Evolutionary conservation across 371 early-diverging fungal genomes (phyloP).

Genomic region (Mucor lusitanicus): DNA sequence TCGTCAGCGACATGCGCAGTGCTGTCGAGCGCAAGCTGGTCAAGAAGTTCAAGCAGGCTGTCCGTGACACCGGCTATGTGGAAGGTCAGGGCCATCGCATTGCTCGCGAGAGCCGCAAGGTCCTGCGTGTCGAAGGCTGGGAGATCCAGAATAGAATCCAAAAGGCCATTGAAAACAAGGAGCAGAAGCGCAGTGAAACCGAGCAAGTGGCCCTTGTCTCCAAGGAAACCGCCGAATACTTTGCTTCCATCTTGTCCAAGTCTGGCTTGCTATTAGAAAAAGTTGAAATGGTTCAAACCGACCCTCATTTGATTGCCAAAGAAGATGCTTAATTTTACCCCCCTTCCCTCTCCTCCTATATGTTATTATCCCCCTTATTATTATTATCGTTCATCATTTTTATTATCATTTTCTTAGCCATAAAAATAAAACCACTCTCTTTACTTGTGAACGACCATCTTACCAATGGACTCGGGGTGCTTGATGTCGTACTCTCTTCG

Average conservation of each 20-base stretch:
- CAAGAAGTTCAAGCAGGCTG: conserved; percentile 71
- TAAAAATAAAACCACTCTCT: not conserved
- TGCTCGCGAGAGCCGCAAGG: conserved; percentile 71
- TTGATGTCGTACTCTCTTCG: conserved; percentile 78
- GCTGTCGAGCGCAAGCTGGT: conserved; percentile 82
- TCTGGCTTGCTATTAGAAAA: conserved; percentile 42
- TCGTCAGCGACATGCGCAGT: conserved; percentile 82
- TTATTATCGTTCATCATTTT: not conserved
- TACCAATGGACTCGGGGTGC: conserved; percentile 61
- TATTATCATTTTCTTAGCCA: not conserved
- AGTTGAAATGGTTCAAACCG: conserved; percentile 37
- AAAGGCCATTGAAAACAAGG: conserved; percentile 76
- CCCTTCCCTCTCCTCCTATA: not conserved
- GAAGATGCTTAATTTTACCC: conserved; percentile 1
- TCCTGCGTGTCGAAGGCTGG: conserved; percentile 82
- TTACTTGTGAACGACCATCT: conserved; percentile 64
- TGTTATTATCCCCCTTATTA: not conserved
- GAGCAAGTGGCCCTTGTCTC: conserved; percentile 56
- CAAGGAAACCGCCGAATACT: conserved; percentile 71
- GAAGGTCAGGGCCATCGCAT: conserved; percentile 74
- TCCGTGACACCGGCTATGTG: conserved; percentile 66
- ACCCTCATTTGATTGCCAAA: conserved; percentile 12
- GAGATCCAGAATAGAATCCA: conserved; percentile 85
- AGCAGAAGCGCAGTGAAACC: conserved; percentile 66
- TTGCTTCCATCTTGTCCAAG: conserved; percentile 59